These are phyloP conservation scores for Alternaria metachromatica DNA, from an alignment of 2,329 filamentous ascomycete species.

Conservation along the genomic window DNA sequence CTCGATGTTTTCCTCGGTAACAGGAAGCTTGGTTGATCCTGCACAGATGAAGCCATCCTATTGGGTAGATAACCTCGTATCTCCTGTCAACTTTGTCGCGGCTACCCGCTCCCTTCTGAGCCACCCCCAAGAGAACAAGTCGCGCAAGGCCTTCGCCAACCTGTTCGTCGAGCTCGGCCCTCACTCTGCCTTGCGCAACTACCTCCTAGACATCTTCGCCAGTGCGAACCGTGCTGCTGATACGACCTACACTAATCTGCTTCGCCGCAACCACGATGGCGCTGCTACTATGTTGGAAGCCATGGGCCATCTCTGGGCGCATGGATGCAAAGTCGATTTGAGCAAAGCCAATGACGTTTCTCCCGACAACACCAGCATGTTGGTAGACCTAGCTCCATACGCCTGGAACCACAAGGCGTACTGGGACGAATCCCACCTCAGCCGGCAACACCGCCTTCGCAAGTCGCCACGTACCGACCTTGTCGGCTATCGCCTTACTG, in stretches of 20 bases:
- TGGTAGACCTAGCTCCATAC: conserved; percentile 6
- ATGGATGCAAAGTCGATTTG: conserved; percentile 3
- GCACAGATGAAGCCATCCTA: conserved; percentile 9
- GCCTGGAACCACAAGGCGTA: conserved; percentile 11
- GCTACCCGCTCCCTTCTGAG: conserved; percentile 4
- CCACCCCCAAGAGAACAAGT: not conserved
- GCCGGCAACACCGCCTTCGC: conserved; percentile 5
- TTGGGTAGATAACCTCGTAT: conserved; percentile 19
- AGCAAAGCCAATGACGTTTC: not conserved
- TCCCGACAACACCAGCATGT: not conserved
- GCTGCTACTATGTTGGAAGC: conserved; percentile 3
- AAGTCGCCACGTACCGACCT: conserved; percentile 6
- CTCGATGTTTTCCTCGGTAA: conserved; percentile 15
- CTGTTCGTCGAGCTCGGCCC: conserved; percentile 12
- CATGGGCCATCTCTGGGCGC: conserved; percentile 8
- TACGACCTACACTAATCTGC: not conserved
- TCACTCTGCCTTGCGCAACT: conserved; percentile 9
- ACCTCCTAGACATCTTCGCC: conserved; percentile 5
- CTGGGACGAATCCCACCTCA: conserved; percentile 7
- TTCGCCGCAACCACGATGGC: conserved; percentile 4
- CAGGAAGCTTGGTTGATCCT: not conserved
- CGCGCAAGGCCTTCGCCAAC: conserved; percentile 8
- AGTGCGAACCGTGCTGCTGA: not conserved
- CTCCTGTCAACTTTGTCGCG: conserved; percentile 14
- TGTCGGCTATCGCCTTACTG: conserved; percentile 7